These are phyloP conservation scores for Kockovaella imperatae DNA, from an alignment of 768 basidiomycete species.

Conservation along the genomic window DNA sequence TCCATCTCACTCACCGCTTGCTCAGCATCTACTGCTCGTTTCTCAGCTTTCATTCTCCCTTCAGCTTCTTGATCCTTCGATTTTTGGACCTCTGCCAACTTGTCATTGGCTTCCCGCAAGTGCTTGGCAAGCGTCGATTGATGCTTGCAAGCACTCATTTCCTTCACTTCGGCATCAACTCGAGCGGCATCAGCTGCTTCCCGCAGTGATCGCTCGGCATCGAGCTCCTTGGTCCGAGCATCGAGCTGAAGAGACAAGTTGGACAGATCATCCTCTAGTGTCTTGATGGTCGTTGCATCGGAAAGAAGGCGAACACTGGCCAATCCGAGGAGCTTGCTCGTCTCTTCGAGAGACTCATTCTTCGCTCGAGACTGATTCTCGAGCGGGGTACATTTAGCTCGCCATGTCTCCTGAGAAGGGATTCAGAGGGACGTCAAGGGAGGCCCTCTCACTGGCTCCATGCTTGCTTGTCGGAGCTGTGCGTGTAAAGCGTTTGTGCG, in stretches of 20 bases:
- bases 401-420: no score
- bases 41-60: constrained; percentile 1
- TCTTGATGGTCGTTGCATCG: no score
- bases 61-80: constrained; percentile 2
- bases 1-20: constrained; percentile 1
- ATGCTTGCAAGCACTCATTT: constrained; percentile 7
- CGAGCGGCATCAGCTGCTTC: constrained; percentile 5
- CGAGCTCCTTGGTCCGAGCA: not conserved
- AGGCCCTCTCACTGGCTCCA: no score
- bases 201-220: not conserved
- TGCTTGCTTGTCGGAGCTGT: no score
- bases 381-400: no score
- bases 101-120: constrained; percentile 4
- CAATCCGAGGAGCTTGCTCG: no score
- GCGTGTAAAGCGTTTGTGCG: no score
- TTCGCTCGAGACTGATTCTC: no score
- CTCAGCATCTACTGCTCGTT: not conserved
- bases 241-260: not conserved
- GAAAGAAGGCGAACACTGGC: no score
- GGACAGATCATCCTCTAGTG: not conserved
- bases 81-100: constrained; percentile 1
- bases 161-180: constrained; percentile 1
- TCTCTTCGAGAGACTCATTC: no score
- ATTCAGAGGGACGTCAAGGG: no score
- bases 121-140: constrained; percentile 14